These are phyloP conservation scores for Aspergillus glaucus DNA, from an alignment of 2,329 filamentous ascomycete genomes.

Conservation along the genomic window DNA sequence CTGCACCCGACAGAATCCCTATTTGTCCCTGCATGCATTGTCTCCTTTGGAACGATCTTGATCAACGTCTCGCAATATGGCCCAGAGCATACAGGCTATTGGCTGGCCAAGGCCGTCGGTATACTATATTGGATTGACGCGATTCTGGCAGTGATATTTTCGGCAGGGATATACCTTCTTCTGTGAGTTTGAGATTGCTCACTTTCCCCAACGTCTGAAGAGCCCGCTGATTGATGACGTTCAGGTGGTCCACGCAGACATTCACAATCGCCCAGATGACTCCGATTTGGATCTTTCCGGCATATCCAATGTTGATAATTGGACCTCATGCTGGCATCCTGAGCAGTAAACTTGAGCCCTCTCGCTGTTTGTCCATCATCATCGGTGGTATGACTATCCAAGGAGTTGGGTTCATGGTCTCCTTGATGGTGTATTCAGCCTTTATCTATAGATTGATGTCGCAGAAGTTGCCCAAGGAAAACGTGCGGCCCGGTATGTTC, in stretches of 20 bases:
- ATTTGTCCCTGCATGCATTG: conserved; percentile 63
- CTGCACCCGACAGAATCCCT: conserved; percentile 71
- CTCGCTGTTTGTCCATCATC: conserved; percentile 48
- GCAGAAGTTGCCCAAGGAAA: conserved; percentile 72
- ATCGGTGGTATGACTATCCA: conserved; percentile 56
- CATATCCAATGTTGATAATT: conserved; percentile 71
- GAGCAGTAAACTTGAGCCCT: conserved; percentile 40
- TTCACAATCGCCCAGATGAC: conserved; percentile 79
- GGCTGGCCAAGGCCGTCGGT: conserved; percentile 56
- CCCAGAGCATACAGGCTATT: conserved; percentile 53
- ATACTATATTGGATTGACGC: conserved; percentile 71
- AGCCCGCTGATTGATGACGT: neutral
- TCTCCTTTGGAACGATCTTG: conserved; percentile 68
- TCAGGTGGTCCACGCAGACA: conserved; percentile 57
- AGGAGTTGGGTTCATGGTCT: conserved; percentile 59
- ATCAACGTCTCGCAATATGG: conserved; percentile 77
- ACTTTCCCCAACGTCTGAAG: neutral
- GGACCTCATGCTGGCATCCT: conserved; percentile 64
- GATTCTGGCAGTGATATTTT: conserved; percentile 59
- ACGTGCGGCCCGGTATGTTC: conserved; percentile 75
- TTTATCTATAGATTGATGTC: conserved; percentile 86
- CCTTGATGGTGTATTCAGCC: conserved; percentile 74
- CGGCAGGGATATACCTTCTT: conserved; percentile 66
- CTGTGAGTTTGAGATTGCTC: conserved; percentile 42
- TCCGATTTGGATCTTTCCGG: conserved; percentile 81